Percentiles rank a stretch among this genome's conserved stretches.
phyloP scores from a whole-genome alignment of 371 early-diverging fungal genomes.

The Lichtheimia corymbifera region DNA sequence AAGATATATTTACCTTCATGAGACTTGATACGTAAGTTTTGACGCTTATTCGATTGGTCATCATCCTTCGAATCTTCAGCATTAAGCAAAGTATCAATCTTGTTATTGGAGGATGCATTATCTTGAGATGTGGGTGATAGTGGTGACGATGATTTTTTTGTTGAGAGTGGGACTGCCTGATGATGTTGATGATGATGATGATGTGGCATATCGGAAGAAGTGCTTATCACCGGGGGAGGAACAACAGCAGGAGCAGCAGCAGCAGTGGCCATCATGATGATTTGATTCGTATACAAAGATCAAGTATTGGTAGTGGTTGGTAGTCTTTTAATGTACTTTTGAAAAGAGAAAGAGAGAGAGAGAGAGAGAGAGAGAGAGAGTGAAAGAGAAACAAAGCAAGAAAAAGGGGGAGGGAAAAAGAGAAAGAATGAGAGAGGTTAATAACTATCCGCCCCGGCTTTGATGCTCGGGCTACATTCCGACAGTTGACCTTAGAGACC shows the following conservation, averaged over 20 bases:
- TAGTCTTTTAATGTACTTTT: no score
- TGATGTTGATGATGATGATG: slow-evolving; percentile 3
- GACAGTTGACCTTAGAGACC: no score
- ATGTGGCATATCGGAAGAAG: slow-evolving; percentile 1
- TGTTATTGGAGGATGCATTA: background rate
- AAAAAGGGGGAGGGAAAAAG: slow-evolving; percentile 11
- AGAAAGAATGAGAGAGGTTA: slow-evolving; percentile 4
- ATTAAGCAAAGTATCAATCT: background rate
- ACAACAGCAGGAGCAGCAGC: no score
- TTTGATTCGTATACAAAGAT: background rate
- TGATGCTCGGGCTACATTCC: background rate
- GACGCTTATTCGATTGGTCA: slow-evolving; percentile 14
- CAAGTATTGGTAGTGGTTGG: no score
- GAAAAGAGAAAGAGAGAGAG: slow-evolving; percentile 8
- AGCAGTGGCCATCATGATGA: background rate
- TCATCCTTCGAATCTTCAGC: background rate
- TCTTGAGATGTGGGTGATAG: background rate
- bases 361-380: slow-evolving; percentile 5
- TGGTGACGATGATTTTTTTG: slow-evolving; percentile 2
- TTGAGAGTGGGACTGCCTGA: background rate
- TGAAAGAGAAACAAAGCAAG: slow-evolving; percentile 10
- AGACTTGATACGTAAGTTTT: slow-evolving; percentile 37
- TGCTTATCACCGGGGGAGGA: no score
- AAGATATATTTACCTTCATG: slow-evolving; percentile 36
- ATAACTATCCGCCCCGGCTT: background rate